Base-by-base conservation (phyloP, 2,329 filamentous ascomycete genomes). In the Pestalotiopsis sp. region DNA sequence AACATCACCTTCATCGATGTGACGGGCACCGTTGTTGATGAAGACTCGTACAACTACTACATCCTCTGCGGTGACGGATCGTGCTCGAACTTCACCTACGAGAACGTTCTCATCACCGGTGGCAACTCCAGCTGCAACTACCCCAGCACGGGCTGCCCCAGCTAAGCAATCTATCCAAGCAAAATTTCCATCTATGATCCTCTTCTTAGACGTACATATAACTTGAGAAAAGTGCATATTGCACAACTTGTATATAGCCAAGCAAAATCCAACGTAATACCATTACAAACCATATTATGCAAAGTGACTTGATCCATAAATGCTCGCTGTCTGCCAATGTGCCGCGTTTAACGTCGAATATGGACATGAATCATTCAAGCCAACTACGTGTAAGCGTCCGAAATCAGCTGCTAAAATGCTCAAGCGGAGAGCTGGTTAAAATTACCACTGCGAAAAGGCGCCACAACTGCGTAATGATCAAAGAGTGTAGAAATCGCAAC, bases 1-100 rank as follows among this genome's bases (percentile, higher is more conserved):
- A 77, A 71, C 36, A 73, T 85, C 20, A 77, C 75, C 0, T 67
- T 84, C 17, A 69, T 73, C 52, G 76, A 78, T 58, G 77, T 66
- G 4, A 66, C 52, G n/a, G 65, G 65, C 3, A 66, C 65, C 27
- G 57, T 52, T 11, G 14, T 31, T n/a, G 57, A 55, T 27, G 57
- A 61, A 7, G 65, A 59, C 20, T n/a, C 64, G 13, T 72, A 77
- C 11, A 65, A 59, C 65, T 59, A 68, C 60, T 76, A 77, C 65
- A 74, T 81, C 11, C 77, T 79, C n/a, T 81, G 78, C 59, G 78
- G 74, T 58, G 67, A 72, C 12, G 74, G 72, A 4, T 74, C 73
- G 6, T 81, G 79, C 72, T 57, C 68, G 71, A 61, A 66, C 65
- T 66, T 59, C 65, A 60, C 57, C 17, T 66, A 60, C 55, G 55